Evolutionary conservation across 139 green algal genomes (phyloP).

Genomic region (Chlamydomonas incerta): DNA sequence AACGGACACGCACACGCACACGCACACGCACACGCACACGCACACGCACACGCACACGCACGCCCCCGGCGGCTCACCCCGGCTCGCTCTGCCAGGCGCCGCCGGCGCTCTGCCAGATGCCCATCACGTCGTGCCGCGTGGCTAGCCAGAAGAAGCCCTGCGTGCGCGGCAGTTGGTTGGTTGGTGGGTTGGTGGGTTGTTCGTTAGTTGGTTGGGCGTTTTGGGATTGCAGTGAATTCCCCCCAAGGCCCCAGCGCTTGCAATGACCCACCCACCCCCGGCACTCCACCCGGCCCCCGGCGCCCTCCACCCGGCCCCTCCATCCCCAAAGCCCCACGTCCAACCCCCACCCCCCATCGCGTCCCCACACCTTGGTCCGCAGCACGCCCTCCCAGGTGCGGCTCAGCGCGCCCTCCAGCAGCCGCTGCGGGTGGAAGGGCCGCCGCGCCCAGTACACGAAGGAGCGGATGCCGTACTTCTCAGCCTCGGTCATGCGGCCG

Average conservation of each 20-base stretch:
- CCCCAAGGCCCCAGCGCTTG: no score
- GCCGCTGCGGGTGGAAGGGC: constrained; percentile 68
- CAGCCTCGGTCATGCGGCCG: constrained; percentile 48
- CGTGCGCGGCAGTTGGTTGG: background rate
- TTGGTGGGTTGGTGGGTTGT: background rate
- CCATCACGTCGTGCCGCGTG: constrained; percentile 67
- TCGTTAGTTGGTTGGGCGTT: background rate
- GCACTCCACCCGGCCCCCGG: no score
- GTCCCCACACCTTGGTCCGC: constrained; percentile 57
- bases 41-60: background rate
- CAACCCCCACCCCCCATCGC: no score
- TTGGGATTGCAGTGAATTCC: no score
- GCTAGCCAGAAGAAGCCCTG: constrained; percentile 78
- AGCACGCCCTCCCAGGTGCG: constrained; percentile 63
- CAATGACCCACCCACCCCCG: no score
- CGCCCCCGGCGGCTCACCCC: constrained; percentile 52
- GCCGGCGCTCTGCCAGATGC: constrained; percentile 67
- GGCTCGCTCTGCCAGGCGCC: constrained; percentile 70
- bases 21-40: no score
- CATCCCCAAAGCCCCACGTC: no score
- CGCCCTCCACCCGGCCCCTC: no score
- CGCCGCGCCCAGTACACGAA: constrained; percentile 72
- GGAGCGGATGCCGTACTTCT: constrained; percentile 63
- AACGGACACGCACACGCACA: no score
- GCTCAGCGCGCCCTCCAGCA: constrained; percentile 61